Evolutionary conservation across 257 asterid species (phyloP).

Genomic region (Lithospermum erythrorhizon): DNA sequence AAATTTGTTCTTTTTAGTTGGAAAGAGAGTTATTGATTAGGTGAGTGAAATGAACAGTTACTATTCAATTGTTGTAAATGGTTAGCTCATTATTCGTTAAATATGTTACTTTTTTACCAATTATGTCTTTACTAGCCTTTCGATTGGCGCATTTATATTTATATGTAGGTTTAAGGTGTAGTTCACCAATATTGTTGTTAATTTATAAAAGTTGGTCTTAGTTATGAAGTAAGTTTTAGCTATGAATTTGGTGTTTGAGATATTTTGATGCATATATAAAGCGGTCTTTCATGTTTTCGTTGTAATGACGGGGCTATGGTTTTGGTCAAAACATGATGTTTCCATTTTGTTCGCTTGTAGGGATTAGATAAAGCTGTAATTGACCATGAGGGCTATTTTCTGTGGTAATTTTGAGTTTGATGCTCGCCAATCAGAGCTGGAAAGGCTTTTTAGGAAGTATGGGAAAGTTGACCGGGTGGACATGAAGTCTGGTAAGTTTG

Average conservation of each 20-base stretch:
- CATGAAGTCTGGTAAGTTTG: constrained; percentile 9
- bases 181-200: too few relatives aligned
- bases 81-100: background rate
- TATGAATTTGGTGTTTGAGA: too few relatives aligned
- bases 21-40: background rate
- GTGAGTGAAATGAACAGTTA: background rate
- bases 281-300: background rate
- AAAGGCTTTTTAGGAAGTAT: constrained; percentile 3
- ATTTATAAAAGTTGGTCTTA: too few relatives aligned
- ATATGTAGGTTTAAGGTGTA: too few relatives aligned
- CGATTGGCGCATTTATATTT: too few relatives aligned
- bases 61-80: too few relatives aligned
- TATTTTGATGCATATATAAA: background rate
- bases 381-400: background rate
- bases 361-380: background rate
- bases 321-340: too few relatives aligned
- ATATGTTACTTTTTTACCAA: background rate
- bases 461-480: constrained; percentile 5
- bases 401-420: constrained; percentile 1
- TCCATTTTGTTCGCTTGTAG: constrained; percentile 5
- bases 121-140: too few relatives aligned
- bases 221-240: too few relatives aligned
- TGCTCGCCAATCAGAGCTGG: constrained; percentile 1
- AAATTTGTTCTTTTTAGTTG: background rate
- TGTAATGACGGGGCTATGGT: background rate